Evolutionary conservation across 352 stramenopile species (phyloP).

Genomic region (Pythium monospermum): DNA sequence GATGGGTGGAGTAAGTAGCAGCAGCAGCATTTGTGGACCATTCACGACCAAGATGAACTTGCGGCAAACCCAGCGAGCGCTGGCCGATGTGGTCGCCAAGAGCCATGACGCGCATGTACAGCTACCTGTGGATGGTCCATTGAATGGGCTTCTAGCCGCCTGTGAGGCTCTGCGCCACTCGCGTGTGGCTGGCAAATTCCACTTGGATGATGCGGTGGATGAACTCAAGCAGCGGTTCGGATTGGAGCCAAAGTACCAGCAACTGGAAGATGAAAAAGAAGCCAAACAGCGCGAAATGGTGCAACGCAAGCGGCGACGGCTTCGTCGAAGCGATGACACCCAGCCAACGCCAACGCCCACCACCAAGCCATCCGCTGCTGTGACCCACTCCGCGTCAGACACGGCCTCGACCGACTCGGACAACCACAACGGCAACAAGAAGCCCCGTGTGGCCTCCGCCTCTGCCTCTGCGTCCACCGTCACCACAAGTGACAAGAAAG

Average conservation of each 20-base stretch:
- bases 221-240: slow-evolving; percentile 53
- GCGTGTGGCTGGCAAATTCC: slow-evolving; percentile 19
- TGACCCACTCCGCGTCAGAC: not conserved
- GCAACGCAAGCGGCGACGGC: slow-evolving; percentile 22
- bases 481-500: not conserved
- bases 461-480: not conserved
- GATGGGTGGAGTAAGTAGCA: too few species aligned
- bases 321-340: slow-evolving; percentile 14
- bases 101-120: slow-evolving; percentile 56
- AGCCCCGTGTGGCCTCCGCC: not conserved
- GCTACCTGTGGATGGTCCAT: slow-evolving; percentile 30
- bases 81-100: slow-evolving; percentile 54
- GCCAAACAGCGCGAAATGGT: slow-evolving; percentile 28
- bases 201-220: slow-evolving; percentile 43
- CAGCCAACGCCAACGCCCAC: not conserved
- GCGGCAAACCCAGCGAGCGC: slow-evolving; percentile 50
- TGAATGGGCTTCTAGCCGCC: slow-evolving; percentile 14
- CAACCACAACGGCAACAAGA: not conserved
- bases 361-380: not conserved
- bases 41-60: slow-evolving; percentile 59
- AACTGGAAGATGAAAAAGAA: slow-evolving; percentile 35
- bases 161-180: slow-evolving; percentile 20
- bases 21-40: too few species aligned
- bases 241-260: slow-evolving; percentile 46
- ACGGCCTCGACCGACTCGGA: not conserved